phyloP scores from a whole-genome alignment of 495 filamentous ascomycete genomes.

The Aspergillus steynii region DNA sequence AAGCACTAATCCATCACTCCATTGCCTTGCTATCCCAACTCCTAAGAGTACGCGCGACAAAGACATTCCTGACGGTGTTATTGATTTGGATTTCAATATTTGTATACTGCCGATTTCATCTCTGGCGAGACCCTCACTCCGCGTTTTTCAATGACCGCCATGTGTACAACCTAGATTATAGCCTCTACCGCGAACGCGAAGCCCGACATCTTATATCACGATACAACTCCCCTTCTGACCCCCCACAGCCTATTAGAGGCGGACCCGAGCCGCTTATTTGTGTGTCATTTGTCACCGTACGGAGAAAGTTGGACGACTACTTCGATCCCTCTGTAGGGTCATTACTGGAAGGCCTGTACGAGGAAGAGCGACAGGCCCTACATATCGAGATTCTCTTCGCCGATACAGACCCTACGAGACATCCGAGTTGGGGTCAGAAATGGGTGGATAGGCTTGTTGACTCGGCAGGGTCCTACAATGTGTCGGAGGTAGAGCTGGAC shows the following conservation, averaged over 20 bases:
- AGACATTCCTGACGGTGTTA: constrained; percentile 20
- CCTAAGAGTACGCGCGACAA: background rate
- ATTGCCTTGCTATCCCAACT: no score
- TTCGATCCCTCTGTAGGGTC: constrained; percentile 51
- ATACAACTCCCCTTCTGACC: constrained; percentile 20
- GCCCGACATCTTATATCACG: constrained; percentile 33
- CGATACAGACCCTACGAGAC: constrained; percentile 44
- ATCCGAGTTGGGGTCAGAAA: constrained; percentile 47
- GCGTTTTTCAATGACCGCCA: constrained; percentile 40
- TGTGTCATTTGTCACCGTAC: constrained; percentile 31
- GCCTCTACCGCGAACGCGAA: constrained; percentile 35
- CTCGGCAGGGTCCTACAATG: constrained; percentile 19
- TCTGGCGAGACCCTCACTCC: constrained; percentile 44
- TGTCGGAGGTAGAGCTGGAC: constrained; percentile 15
- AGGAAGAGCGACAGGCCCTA: constrained; percentile 43
- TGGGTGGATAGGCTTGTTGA: constrained; percentile 51
- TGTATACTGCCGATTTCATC: constrained; percentile 26
- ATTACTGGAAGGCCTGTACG: constrained; percentile 46
- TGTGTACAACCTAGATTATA: constrained; percentile 43
- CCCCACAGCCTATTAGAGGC: background rate
- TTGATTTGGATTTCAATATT: constrained; percentile 29
- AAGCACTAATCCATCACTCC: no score
- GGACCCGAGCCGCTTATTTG: constrained; percentile 27
- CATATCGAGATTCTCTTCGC: constrained; percentile 52
- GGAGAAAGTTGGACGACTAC: constrained; percentile 36